phyloP scores from a whole-genome alignment of 2,329 filamentous ascomycete genomes.

The Pseudocercospora musae region DNA sequence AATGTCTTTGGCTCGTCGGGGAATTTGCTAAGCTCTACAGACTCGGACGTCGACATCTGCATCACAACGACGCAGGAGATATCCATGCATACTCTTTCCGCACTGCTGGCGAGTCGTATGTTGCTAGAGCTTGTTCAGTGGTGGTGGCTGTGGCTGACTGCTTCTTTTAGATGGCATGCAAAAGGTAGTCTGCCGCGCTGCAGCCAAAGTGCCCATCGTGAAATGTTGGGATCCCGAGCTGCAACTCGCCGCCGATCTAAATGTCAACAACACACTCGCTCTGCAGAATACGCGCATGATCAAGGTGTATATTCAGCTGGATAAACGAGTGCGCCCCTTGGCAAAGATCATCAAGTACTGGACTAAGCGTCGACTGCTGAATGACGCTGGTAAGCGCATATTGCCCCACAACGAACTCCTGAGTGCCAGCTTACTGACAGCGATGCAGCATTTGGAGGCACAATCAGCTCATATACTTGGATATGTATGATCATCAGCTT shows the following conservation, averaged over 20 bases:
- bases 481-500: conserved; percentile 98
- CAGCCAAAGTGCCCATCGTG: conserved; percentile 95
- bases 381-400: conserved; percentile 77
- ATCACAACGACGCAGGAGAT: conserved; percentile 93
- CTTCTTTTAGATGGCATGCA: conserved; percentile 80
- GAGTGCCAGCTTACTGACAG: conserved; percentile 10
- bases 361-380: conserved; percentile 88
- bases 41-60: conserved; percentile 98
- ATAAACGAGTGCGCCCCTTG: conserved; percentile 82
- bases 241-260: conserved; percentile 89
- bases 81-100: conserved; percentile 84
- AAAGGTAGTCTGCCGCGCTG: conserved; percentile 88
- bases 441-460: conserved; percentile 75
- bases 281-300: conserved; percentile 98
- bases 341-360: conserved; percentile 98
- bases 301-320: conserved; percentile 90
- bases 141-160: conserved; percentile 23
- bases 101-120: conserved; percentile 80
- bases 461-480: conserved; percentile 97
- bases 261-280: conserved; percentile 94
- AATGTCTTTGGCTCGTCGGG: conserved; percentile 98
- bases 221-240: conserved; percentile 98
- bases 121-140: conserved; percentile 21
- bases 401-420: background rate
- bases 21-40: conserved; percentile 88